Evolutionary conservation across 495 filamentous ascomycete genomes (phyloP), one percentile per base, ranked within the genome.

Genomic region (Trichocladium antarcticum): DNA sequence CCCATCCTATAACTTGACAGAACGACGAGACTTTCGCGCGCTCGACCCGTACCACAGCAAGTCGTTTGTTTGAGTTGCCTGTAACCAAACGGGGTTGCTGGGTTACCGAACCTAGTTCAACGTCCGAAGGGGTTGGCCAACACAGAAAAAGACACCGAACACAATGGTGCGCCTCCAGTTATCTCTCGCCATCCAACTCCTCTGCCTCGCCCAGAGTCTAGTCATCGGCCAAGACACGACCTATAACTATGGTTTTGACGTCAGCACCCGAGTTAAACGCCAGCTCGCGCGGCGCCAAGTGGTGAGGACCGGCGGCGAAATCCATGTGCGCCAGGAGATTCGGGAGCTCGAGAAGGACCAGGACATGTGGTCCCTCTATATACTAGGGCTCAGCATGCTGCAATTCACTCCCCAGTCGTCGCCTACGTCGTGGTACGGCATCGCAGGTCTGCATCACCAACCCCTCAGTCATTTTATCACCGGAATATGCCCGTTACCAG

Each of bases 391-490:
- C 29, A 66, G 65, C 43, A 64, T 67, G 57, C 66, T 81, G 62
- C 77, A 82, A 60, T 68, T 63, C 42, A 73, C 69, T 17, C 58
- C 73, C 38, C 76, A 81, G 60, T 57, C 63, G 10, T 65, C 72
- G 20, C 67, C 63, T n/a, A 64, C 74, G 24, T 77, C 74, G 50
- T 82, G 72, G 64, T 84, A 81, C 65, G 74, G 79, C 52, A 70
- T 84, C 45, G 69, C 55, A 50, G 63, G 63, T 63, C 12, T 27
- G 56, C 51, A 45, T 39, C 27, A 21, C 34, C 45, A 14, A 19
- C 12, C 11, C 6, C 20, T 15, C 10, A 27, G 12, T 3, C 5
- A 14, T 32, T 32, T 32, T 32, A 2, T 14, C 27, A n/a, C n/a
- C n/a, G n/a, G n/a, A n/a, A n/a, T n/a, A n/a, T n/a, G n/a, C n/a